phyloP scores from a whole-genome alignment of 148 eudicot species.

The Tetragonia tetragonoides region DNA sequence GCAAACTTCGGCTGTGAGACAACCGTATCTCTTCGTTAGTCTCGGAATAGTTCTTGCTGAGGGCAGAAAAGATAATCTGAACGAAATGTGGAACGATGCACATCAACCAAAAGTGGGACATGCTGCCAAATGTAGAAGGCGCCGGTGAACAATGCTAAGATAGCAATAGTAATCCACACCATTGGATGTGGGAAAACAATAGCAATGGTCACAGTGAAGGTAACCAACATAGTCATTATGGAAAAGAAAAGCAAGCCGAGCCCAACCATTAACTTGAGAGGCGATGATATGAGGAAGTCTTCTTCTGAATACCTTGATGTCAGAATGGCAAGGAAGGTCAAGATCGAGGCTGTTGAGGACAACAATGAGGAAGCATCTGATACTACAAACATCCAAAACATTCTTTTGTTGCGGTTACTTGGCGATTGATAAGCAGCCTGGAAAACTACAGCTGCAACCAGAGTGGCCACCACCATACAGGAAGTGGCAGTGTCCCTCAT shows the following conservation, averaged over 20 bases:
- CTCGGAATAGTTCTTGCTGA: neutral
- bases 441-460: slow-evolving; percentile 27
- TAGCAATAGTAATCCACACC: neutral
- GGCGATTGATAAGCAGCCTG: slow-evolving; percentile 14
- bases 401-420: slow-evolving; percentile 4
- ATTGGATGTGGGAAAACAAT: neutral
- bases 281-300: slow-evolving; percentile 27
- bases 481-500: slow-evolving; percentile 26
- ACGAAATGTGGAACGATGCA: slow-evolving; percentile 1
- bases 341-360: slow-evolving; percentile 3
- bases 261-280: neutral
- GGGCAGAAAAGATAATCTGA: neutral
- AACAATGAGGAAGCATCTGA: neutral
- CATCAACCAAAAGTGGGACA: slow-evolving; percentile 5
- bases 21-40: neutral
- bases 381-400: slow-evolving; percentile 16
- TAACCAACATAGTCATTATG: slow-evolving; percentile 6
- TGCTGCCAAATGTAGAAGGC: neutral
- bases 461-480: slow-evolving; percentile 37
- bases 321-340: slow-evolving; percentile 36
- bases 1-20: too few species aligned
- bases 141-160: neutral
- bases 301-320: slow-evolving; percentile 37
- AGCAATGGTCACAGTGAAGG: slow-evolving; percentile 1
- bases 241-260: slow-evolving; percentile 2